Percentiles rank a stretch among this genome's conserved stretches.
phyloP scores from a whole-genome alignment of 1,284 basidiomycete species.

The Ceratobasidium sp. region DNA sequence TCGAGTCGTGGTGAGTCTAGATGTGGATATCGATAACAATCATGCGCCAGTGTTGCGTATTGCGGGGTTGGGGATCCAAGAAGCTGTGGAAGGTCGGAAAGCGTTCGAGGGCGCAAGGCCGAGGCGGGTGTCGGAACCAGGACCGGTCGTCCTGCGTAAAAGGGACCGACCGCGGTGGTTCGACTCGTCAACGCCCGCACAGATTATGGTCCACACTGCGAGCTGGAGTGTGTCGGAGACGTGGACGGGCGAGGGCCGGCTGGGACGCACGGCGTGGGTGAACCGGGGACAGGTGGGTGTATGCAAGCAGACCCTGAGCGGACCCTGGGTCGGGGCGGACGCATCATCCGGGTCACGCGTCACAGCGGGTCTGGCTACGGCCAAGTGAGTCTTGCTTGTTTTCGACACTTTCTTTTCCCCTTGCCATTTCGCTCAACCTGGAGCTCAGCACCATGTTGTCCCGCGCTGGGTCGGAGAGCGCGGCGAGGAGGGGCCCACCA shows the following conservation, averaged over 20 bases:
- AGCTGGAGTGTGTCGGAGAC: neutral
- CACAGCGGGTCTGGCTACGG: neutral
- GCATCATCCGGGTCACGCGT: conserved; percentile 28
- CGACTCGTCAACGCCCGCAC: no score
- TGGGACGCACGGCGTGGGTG: neutral
- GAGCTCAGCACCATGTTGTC: conserved; percentile 8
- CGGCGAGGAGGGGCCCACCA: conserved; percentile 6
- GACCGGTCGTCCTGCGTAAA: no score
- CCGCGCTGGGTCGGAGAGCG: conserved; percentile 17
- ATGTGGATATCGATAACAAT: no score
- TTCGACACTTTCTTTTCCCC: neutral
- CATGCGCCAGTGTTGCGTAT: no score
- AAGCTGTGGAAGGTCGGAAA: no score
- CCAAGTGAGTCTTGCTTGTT: neutral
- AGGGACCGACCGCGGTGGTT: no score
- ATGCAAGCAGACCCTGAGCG: conserved; percentile 16
- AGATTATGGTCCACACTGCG: neutral
- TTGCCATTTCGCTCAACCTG: neutral
- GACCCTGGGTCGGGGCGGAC: conserved; percentile 18
- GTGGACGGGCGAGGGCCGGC: neutral
- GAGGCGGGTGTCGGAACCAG: no score
- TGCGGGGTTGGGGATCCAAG: no score
- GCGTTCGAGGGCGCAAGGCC: no score
- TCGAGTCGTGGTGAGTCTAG: no score
- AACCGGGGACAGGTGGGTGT: neutral